Base-by-base conservation (phyloP, 2,329 filamentous ascomycete genomes). In the Apiospora arundinis region DNA sequence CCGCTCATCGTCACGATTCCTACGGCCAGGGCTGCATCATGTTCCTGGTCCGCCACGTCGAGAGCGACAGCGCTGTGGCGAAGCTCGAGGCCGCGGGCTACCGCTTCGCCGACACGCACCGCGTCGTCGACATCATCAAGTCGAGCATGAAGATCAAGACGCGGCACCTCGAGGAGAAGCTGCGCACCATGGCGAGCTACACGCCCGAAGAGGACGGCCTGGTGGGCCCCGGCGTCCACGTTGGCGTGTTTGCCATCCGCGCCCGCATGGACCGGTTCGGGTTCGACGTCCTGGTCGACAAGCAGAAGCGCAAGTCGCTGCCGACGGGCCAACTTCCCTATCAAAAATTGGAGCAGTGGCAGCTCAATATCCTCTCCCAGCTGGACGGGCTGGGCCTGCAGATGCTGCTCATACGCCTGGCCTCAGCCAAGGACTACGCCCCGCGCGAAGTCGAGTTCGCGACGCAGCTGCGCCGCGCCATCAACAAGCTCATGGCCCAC, bases 1-100 rank as follows among this genome's bases (percentile, higher is more conserved):
- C 23, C 8, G 46, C 18, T 7, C 40, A 46, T 2, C 46, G 67
- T 11, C 67, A 49, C 18, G 67, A 69, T 14, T 25, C 42, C 9
- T 87, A 90, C 49, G 92, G 92, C 5, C 91, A 90, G 72, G 94
- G 95, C 0, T 93, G 95, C 70, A 86, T 97, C 67, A 89, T 97
- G 79, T 95, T 97, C 76, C 87, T 97, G 11, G 92, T 95, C 6
- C 92, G 91, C 14, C 87, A 87, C 63, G 85, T 92, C 2, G 84
- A 86, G 44, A 84, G 82, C 46, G 84, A 85, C 46, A 83, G 86
- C 0, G 92, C 94, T 48, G 85, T 88, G 0, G 86, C 89, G 67
- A 87, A 87, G 40, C 85, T 97, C 21, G 88, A 92, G 73, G 90
- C 93, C 1, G 84, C 88, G 12, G 94, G 95, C 0, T 97, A 91